Conservation (phyloP, 169 alveolate species). For the Plasmodium sp. region DNA sequence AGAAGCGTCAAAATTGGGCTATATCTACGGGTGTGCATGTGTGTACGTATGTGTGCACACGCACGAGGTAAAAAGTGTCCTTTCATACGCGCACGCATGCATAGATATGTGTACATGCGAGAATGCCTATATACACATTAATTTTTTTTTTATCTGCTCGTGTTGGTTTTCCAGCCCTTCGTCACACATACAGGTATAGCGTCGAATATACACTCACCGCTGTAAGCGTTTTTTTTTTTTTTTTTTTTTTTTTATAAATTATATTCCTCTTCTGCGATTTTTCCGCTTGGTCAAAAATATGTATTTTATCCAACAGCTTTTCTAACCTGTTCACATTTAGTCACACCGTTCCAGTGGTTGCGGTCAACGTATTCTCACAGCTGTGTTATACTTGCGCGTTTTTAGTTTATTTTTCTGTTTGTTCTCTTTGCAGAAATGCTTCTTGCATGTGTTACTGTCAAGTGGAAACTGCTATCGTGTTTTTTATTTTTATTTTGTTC, state of each 20-base stretch:
- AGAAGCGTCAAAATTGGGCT: not conserved
- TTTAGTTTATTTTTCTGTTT: not conserved
- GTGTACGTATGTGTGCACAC: conserved; percentile 7
- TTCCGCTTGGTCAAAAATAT: not conserved
- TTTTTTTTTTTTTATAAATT: not conserved
- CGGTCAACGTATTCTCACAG: not conserved
- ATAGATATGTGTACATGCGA: not conserved
- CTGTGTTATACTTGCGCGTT: not conserved
- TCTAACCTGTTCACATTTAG: not conserved
- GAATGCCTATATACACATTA: not conserved
- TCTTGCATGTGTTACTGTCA: not conserved
- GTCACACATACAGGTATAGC: not conserved
- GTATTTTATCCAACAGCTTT: not conserved
- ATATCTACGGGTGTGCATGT: not conserved
- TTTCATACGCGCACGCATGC: not conserved
- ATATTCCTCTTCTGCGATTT: not conserved
- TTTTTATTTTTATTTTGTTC: not conserved
- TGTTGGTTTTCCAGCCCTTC: not conserved
- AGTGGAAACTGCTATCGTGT: not conserved
- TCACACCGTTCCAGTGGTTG: not conserved
- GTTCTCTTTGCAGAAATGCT: not conserved
- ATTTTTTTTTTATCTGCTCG: not conserved
- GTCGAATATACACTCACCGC: not conserved
- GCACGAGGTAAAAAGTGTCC: not conserved
- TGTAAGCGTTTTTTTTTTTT: not conserved